These are phyloP conservation scores for Corynascus novoguineensis DNA, from an alignment of 495 filamentous ascomycete species.

Conservation along the genomic window DNA sequence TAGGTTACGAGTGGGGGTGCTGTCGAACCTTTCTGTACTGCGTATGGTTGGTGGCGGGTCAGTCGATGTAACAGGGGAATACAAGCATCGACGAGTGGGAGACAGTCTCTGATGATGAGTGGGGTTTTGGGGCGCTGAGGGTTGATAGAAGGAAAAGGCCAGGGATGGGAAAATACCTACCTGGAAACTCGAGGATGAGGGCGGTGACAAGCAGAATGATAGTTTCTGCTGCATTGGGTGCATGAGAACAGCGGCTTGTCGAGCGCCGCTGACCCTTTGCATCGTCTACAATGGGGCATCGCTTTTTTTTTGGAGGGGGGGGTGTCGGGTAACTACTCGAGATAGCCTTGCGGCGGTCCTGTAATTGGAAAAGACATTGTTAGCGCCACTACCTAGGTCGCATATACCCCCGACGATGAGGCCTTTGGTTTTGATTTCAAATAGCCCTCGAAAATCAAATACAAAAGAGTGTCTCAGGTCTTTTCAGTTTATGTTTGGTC, in stretches of 20 bases:
- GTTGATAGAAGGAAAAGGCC: neutral
- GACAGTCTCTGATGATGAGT: slow-evolving; percentile 1
- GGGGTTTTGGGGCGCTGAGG: neutral
- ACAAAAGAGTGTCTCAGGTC: slow-evolving; percentile 31
- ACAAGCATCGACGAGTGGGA: neutral
- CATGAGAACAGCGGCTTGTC: slow-evolving; percentile 11
- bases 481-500: slow-evolving; percentile 36
- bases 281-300: slow-evolving; percentile 14
- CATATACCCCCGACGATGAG: neutral
- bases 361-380: neutral
- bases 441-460: slow-evolving; percentile 10
- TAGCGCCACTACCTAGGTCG: slow-evolving; percentile 7
- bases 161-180: slow-evolving; percentile 5
- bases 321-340: neutral
- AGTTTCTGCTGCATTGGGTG: slow-evolving; percentile 2
- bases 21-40: neutral
- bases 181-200: slow-evolving; percentile 6
- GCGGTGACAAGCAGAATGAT: slow-evolving; percentile 14
- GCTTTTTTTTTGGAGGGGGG: too few relatives aligned
- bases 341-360: slow-evolving; percentile 4
- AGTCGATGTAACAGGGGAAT: neutral
- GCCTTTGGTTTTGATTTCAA: slow-evolving; percentile 10
- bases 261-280: slow-evolving; percentile 5
- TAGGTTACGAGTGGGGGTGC: slow-evolving; percentile 12
- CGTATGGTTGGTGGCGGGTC: slow-evolving; percentile 7